Evolutionary conservation across 106 monocot genomes (phyloP), one percentile per base, ranked within the genome.

Genomic region (Alisma plantagoaquatica): DNA sequence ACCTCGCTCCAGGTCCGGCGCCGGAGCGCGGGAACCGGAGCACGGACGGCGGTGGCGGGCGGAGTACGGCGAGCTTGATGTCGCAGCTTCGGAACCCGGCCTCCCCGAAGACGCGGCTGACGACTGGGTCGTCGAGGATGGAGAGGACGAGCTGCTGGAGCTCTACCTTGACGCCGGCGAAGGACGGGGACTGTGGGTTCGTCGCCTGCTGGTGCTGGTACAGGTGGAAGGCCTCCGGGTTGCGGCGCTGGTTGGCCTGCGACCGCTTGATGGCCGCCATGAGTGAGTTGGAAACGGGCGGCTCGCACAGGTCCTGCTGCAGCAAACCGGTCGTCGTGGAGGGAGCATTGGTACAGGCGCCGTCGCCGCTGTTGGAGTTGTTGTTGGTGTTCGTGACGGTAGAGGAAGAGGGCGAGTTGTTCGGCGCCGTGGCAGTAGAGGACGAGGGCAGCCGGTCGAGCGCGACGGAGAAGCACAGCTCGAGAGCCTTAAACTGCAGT

Each of bases 241-340:
- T 77, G 27, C 90, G 66, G 18, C 89, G 41, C 82, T 90, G 89
- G 76, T 76, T 81, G 21, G 96, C 96, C 75, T 98, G 96, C 10
- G 96, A 89, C 14, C 96, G 75, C 71, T 86, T 92, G 64, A 92
- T 78, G 28, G 92, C 92, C 2, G 92, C 92, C 92, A 92, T 89
- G 45, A 96, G 78, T 3, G 96, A 84, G 81, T 96, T 96, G 42
- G 96, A 89, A 7, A 96, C 56, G 17, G 84, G 84, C 0, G 96
- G 96, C 33, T 77, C 81, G n/a, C n/a, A n/a, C 3, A 14, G 35
- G 14, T 38, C 35, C 14, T 38, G 35, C n/a, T n/a, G n/a, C n/a
- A n/a, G n/a, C n/a, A n/a, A n/a, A n/a, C n/a, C n/a, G n/a, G n/a
- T n/a, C n/a, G n/a, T n/a, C n/a, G n/a, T n/a, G n/a, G n/a, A n/a